Conservation (phyloP, 202 grass and related monocot genomes). For the Saccharum hybrid region DNA sequence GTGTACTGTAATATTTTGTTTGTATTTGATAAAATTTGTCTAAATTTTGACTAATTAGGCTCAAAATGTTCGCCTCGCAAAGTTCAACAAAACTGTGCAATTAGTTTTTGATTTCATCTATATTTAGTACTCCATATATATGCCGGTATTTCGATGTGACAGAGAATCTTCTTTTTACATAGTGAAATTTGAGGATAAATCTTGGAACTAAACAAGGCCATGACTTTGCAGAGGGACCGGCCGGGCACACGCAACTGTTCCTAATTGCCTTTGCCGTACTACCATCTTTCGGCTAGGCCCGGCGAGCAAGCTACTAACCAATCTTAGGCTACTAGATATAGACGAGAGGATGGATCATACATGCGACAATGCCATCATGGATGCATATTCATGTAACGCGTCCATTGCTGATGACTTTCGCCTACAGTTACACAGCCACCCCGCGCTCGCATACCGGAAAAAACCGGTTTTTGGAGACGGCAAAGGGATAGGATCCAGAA, state of each 20-base stretch:
- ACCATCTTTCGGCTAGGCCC: not conserved
- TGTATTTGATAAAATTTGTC: no score
- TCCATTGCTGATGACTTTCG: not conserved
- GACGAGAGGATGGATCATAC: not conserved
- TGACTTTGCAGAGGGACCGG: slow-evolving; percentile 21
- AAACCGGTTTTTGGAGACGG: slow-evolving; percentile 39
- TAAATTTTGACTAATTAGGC: no score
- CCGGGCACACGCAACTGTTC: slow-evolving; percentile 28
- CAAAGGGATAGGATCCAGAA: slow-evolving; percentile 47
- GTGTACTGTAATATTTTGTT: no score
- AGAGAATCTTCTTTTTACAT: no score
- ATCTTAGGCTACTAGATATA: not conserved
- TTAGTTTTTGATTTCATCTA: no score
- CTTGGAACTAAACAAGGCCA: no score
- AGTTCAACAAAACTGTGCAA: no score
- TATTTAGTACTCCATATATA: no score
- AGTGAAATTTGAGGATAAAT: no score
- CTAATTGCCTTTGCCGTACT: slow-evolving; percentile 42
- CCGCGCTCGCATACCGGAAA: no score
- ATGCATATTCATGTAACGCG: not conserved
- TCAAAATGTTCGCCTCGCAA: no score
- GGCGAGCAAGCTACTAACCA: not conserved
- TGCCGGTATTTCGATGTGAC: no score
- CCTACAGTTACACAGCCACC: not conserved
- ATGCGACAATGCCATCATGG: not conserved